These are phyloP conservation scores for Starmera pachycereana DNA, from an alignment of 805 yeast genomes.

Conservation along the genomic window DNA sequence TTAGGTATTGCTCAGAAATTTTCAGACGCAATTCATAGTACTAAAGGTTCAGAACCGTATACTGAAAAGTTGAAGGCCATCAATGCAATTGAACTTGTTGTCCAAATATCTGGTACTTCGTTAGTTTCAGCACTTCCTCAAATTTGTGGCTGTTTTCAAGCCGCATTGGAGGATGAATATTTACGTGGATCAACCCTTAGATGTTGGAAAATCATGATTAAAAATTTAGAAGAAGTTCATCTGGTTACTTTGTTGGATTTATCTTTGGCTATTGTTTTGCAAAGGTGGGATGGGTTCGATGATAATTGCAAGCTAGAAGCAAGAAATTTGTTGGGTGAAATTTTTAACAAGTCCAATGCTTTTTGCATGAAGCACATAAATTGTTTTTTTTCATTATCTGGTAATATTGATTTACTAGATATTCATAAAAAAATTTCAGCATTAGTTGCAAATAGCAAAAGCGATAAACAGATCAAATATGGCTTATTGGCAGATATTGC, in stretches of 20 bases:
- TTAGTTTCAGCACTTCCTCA: constrained; percentile 72
- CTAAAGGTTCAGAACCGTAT: constrained; percentile 60
- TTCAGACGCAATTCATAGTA: constrained; percentile 69
- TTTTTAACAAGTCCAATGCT: constrained; percentile 23
- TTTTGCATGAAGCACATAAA: constrained; percentile 33
- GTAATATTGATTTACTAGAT: constrained; percentile 27
- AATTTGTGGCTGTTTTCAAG: constrained; percentile 75
- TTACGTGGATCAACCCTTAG: constrained; percentile 51
- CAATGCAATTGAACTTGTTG: constrained; percentile 61
- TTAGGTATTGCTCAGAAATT: constrained; percentile 71
- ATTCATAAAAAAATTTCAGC: constrained; percentile 20
- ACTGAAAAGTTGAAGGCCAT: constrained; percentile 63
- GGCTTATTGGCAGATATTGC: constrained; percentile 41
- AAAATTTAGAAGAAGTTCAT: constrained; percentile 43
- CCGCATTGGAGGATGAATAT: constrained; percentile 55
- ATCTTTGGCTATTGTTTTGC: constrained; percentile 61
- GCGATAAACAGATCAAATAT: constrained; percentile 8
- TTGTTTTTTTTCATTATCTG: constrained; percentile 44
- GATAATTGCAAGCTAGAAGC: constrained; percentile 40
- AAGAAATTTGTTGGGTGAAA: constrained; percentile 33
- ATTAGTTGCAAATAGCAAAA: constrained; percentile 22
- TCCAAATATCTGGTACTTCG: constrained; percentile 40
- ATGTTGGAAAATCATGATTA: constrained; percentile 59
- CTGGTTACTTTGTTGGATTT: constrained; percentile 63
- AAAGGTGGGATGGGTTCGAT: constrained; percentile 49